phyloP scores from a whole-genome alignment of 1,284 basidiomycete species.

The Gymnopus androsaceus region DNA sequence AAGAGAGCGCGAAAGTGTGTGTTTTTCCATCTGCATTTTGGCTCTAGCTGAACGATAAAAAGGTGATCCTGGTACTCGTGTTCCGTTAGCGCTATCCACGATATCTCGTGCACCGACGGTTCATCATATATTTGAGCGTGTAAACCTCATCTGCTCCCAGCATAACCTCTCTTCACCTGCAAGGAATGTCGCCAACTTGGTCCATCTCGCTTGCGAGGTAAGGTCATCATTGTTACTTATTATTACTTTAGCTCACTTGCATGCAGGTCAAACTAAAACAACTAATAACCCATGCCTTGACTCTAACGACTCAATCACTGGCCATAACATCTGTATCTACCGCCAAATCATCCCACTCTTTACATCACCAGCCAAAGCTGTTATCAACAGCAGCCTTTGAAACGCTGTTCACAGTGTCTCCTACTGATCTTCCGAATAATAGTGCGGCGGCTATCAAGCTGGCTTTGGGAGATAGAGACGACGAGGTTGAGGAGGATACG shows the following conservation, averaged over 20 bases:
- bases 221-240: conserved; percentile 16
- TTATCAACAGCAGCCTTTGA: conserved; percentile 71
- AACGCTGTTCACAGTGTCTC: conserved; percentile 74
- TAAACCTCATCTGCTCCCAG: conserved; percentile 79
- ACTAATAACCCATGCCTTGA: conserved; percentile 74
- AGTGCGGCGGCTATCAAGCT: conserved; percentile 74
- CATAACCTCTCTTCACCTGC: conserved; percentile 65
- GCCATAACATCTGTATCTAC: conserved; percentile 76
- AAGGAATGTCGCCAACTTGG: conserved; percentile 62
- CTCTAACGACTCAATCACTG: conserved; percentile 72
- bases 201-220: conserved; percentile 79
- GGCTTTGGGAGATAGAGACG: conserved; percentile 58
- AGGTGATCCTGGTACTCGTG: conserved; percentile 67
- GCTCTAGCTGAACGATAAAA: conserved; percentile 39
- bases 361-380: conserved; percentile 47
- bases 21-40: background rate
- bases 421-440: conserved; percentile 73
- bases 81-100: conserved; percentile 69
- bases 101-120: conserved; percentile 67
- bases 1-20: conserved; percentile 63
- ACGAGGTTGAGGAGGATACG: conserved; percentile 48
- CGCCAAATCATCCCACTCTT: conserved; percentile 40
- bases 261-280: conserved; percentile 77
- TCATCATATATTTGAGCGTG: conserved; percentile 77
- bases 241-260: conserved; percentile 5